A percentile compares a stretch with the other conserved stretches of the same genome.
These are phyloP conservation scores for Oemleria cerasiformis DNA, from an alignment of 306 rosid genomes.

Conservation along the genomic window DNA sequence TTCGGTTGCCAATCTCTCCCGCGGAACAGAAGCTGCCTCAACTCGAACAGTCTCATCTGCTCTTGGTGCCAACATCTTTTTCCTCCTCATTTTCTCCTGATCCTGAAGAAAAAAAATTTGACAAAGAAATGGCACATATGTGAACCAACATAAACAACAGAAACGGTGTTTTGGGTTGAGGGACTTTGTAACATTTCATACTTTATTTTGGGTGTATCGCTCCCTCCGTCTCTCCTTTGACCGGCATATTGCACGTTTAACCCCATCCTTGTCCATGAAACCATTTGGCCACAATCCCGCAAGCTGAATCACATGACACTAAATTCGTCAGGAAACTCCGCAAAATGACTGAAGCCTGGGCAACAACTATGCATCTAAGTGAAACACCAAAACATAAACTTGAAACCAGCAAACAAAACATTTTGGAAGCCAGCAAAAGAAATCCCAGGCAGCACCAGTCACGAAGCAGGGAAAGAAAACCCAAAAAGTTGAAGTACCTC, in stretches of 20 bases:
- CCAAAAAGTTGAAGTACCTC: conserved; percentile 58
- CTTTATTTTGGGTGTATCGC: conserved; percentile 60
- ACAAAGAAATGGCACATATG: background rate
- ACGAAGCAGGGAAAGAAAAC: conserved; percentile 4
- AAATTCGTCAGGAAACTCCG: conserved; percentile 7
- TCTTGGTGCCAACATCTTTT: conserved; percentile 58
- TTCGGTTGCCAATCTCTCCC: conserved; percentile 59
- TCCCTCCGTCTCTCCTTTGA: conserved; percentile 88
- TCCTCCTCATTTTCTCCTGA: conserved; percentile 76
- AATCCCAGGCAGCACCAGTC: conserved; percentile 2
- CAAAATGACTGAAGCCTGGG: background rate
- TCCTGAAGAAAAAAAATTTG: conserved; percentile 37
- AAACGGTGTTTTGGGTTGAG: background rate
- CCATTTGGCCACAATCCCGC: conserved; percentile 93
- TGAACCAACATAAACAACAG: background rate
- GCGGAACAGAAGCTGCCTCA: conserved; percentile 49
- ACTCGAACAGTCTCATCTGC: conserved; percentile 53
- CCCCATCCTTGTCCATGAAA: conserved; percentile 96
- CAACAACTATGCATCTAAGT: background rate
- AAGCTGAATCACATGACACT: conserved; percentile 48
- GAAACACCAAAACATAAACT: background rate
- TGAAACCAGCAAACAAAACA: background rate
- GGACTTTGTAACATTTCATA: conserved; percentile 18
- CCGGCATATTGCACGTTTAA: conserved; percentile 88
- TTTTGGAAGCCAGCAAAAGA: background rate